Conservation (phyloP, 2,329 filamentous ascomycete species). For the Exophiala spinifera region DNA sequence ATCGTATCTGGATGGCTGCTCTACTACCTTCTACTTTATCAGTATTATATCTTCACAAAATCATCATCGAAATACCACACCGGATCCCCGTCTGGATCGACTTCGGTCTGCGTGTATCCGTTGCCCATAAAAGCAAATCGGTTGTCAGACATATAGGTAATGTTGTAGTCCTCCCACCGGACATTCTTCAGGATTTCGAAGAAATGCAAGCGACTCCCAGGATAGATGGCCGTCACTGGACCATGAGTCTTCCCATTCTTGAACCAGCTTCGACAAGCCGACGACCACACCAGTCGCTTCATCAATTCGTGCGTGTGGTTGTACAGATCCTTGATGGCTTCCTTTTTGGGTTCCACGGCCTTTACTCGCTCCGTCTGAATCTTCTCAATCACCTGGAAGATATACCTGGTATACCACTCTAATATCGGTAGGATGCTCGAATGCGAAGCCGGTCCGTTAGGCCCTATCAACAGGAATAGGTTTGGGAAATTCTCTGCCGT, state of each 20-base stretch:
- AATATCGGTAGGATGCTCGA: conserved; percentile 31
- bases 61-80: conserved; percentile 23
- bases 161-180: conserved; percentile 41
- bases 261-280: conserved; percentile 22
- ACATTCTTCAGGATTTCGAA: conserved; percentile 36
- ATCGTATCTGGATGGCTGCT: neutral
- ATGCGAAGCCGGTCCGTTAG: conserved; percentile 31
- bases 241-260: conserved; percentile 25
- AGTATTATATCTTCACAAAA: conserved; percentile 16
- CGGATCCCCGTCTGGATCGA: conserved; percentile 20
- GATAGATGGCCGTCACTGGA: conserved; percentile 24
- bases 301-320: conserved; percentile 43
- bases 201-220: conserved; percentile 35
- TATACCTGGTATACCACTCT: conserved; percentile 29
- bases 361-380: conserved; percentile 29
- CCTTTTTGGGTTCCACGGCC: conserved; percentile 25
- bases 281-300: conserved; percentile 30
- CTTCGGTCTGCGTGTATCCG: conserved; percentile 39
- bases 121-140: conserved; percentile 44
- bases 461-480: conserved; percentile 32
- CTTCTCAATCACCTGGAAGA: conserved; percentile 31
- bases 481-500: conserved; percentile 30
- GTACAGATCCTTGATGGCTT: conserved; percentile 35
- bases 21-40: neutral
- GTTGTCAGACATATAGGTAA: conserved; percentile 38